Evolutionary conservation across 2,329 filamentous ascomycete genomes (phyloP), one percentile per base, ranked within the genome.

Genomic region (Paraphaeosphaeria sporulosa): DNA sequence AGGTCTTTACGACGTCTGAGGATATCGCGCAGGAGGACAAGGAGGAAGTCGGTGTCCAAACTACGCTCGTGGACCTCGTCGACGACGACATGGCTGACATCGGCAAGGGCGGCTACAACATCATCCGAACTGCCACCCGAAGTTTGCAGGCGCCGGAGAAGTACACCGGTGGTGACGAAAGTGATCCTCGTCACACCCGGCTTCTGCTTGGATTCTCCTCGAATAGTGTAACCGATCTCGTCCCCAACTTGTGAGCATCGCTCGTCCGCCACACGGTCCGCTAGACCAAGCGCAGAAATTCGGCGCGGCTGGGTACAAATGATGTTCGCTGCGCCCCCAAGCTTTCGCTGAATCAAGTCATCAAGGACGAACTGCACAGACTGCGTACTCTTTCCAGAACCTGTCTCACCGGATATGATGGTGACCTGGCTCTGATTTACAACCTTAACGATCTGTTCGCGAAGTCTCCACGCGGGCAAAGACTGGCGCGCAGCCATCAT

Each of bases 11-110:
- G 86, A 66, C 84, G 83, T 59, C 85, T 86, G 65, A 97, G 79
- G 7, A 97, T 92, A 74, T 97, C 91, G 57, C 93, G 88, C 36
- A 99, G 82, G 53, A 99, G 85, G 46, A 94, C 93, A 55, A 99
- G 84, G 10, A 98, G 82, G 72, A 99, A 97, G 75, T 99, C 94
- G 0, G 94, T 97, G 72, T 98, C 95, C 10, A 99, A 82, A 78
- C 92, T 96, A 57, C 94, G 88, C 78, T 99, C 94, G 80, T 99
- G 94, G 3, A 98, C 94, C 78, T 99, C 94, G 74, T 99, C 94
- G 47, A 98, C 93, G 19, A 98, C 91, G 8, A 99, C 88, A 74
- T 99, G 95, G 67, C 92, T 97, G 63, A 99, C 90, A 77, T 97
- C 92, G 6, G 92, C 91, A 49, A 99, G 79, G 42, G 93, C 92